Percentiles rank a stretch among this genome's conserved stretches.
phyloP scores from a whole-genome alignment of 192 early-diverging fungal species.

The Dissophora globulifera region DNA sequence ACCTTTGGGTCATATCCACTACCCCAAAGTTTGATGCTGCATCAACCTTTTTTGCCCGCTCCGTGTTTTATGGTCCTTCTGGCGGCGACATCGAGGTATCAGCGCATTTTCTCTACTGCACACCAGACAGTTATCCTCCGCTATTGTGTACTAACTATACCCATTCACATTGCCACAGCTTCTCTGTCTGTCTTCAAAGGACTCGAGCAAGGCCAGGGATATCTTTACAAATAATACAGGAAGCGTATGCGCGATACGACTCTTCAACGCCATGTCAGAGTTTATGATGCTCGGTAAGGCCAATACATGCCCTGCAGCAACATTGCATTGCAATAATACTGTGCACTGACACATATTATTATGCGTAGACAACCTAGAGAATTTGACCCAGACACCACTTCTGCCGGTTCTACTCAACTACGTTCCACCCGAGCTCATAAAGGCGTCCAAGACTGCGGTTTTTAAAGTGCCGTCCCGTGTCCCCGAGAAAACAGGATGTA shows the following conservation, averaged over 20 bases:
- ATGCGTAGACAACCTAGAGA: slow-evolving; percentile 54
- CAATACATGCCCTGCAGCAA: no score
- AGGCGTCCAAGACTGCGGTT: slow-evolving; percentile 25
- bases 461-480: slow-evolving; percentile 28
- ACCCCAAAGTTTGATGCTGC: slow-evolving; percentile 51
- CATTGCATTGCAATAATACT: no score
- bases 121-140: no score
- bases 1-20: slow-evolving; percentile 62
- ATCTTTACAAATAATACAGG: slow-evolving; percentile 8
- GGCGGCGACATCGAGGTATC: slow-evolving; percentile 56
- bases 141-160: neutral
- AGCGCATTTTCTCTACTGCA: no score
- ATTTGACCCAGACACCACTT: slow-evolving; percentile 49
- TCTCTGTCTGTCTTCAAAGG: slow-evolving; percentile 52
- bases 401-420: slow-evolving; percentile 54
- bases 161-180: slow-evolving; percentile 27
- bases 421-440: slow-evolving; percentile 35
- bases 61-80: slow-evolving; percentile 60
- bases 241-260: slow-evolving; percentile 51
- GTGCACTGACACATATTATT: no score
- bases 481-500: slow-evolving; percentile 41
- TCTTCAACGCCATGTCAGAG: slow-evolving; percentile 58
- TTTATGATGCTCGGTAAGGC: slow-evolving; percentile 64
- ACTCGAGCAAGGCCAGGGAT: slow-evolving; percentile 43
- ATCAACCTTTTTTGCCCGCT: slow-evolving; percentile 57